These are phyloP conservation scores for Pleodorina starrii DNA, from an alignment of 139 green algal genomes.

Conservation along the genomic window DNA sequence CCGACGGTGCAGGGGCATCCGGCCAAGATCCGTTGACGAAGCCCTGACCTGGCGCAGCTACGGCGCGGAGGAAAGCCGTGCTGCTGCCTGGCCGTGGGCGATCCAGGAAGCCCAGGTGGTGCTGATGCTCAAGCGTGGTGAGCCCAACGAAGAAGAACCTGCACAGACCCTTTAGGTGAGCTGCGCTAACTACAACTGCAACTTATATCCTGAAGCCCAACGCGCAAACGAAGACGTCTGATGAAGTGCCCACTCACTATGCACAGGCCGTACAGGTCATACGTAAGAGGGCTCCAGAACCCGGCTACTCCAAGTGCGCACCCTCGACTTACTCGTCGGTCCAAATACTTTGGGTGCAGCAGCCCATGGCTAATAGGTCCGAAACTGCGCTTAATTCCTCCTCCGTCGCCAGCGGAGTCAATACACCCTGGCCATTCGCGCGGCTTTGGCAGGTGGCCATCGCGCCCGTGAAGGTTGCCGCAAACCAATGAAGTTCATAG, in stretches of 20 bases:
- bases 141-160: constrained; percentile 10
- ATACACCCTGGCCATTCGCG: not conserved
- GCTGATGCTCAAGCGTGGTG: not conserved
- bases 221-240: no score
- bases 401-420: not conserved
- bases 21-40: not conserved
- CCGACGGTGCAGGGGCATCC: not conserved
- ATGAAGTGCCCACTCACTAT: no score
- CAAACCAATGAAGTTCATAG: constrained; percentile 2
- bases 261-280: no score
- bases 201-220: not conserved
- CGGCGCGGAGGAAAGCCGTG: not conserved
- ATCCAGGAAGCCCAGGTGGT: constrained; percentile 4
- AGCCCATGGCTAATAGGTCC: not conserved
- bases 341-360: not conserved
- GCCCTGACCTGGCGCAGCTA: not conserved
- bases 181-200: not conserved
- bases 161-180: not conserved
- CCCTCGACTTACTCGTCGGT: not conserved
- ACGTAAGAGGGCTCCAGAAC: no score
- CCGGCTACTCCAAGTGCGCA: no score
- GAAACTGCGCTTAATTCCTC: not conserved
- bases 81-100: constrained; percentile 6
- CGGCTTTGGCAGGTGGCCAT: constrained; percentile 30
- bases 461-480: not conserved